Evolutionary conservation across 768 basidiomycete genomes (phyloP).

Genomic region (Trametes cingulata): DNA sequence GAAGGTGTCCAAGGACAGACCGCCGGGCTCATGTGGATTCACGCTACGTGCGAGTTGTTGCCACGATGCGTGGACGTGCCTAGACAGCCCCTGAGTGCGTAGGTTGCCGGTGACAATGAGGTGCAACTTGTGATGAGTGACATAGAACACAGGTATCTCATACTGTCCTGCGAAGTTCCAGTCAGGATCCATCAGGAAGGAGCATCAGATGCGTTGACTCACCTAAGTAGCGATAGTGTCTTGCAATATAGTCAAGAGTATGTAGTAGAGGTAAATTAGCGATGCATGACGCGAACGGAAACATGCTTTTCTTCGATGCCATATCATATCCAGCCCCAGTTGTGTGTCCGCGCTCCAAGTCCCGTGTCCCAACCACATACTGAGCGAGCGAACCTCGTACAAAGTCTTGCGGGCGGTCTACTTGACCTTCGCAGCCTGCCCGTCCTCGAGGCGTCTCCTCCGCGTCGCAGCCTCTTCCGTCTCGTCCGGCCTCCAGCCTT

Average conservation of each 20-base stretch:
- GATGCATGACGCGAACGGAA: not conserved
- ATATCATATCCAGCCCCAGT: not conserved
- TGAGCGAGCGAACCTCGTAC: not conserved
- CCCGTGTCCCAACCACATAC: not conserved
- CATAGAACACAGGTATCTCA: slow-evolving; percentile 1
- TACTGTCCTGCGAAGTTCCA: not conserved
- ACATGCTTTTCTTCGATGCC: not conserved
- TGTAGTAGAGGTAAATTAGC: slow-evolving; percentile 6
- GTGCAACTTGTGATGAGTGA: not conserved
- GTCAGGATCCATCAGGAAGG: not conserved
- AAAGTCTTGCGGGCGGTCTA: slow-evolving; percentile 1
- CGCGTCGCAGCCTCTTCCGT: slow-evolving; percentile 21
- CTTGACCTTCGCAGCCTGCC: slow-evolving; percentile 26
- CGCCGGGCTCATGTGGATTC: no score
- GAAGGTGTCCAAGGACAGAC: no score
- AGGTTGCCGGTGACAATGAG: no score
- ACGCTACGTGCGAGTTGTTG: no score
- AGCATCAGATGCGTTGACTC: not conserved
- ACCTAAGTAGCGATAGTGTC: not conserved
- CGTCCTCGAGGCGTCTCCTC: slow-evolving; percentile 29
- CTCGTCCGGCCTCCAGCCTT: slow-evolving; percentile 34
- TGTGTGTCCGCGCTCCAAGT: not conserved
- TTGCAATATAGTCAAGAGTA: not conserved
- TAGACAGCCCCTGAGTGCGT: no score
- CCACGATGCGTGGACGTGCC: no score